Base-by-base conservation (phyloP, 306 rosid genomes). In the Lathyrus tuberosus region DNA sequence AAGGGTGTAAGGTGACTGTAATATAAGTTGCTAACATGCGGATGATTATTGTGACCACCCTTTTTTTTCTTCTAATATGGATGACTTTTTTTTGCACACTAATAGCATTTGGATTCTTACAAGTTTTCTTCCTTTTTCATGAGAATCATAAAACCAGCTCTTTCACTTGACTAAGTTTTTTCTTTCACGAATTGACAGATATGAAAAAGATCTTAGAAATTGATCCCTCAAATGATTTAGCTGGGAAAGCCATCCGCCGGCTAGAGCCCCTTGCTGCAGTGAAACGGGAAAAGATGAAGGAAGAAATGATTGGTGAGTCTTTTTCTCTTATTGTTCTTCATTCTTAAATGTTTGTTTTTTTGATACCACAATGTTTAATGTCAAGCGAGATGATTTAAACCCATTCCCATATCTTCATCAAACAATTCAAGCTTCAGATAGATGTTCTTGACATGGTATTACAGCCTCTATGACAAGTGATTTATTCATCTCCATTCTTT, bases 261-360 rank as follows among this genome's bases (percentile, higher is more conserved):
- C 70, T 94, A 43, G 95, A 87, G 78, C 96, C 99, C 12, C 79
- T 91, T 35, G 97, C 96, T 33, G 99, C 90, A 73, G 88, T 75
- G 71, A 94, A 94, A 80, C 83, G 89, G 76, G 99, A 94, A 80
- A 88, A 86, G 84, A 88, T 94, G 97, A 94, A 94, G 83, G 99
- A 91, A 79, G 96, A 94, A 77, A 94, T 91, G 99, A 85, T 94
- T 54, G 87, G 99, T 42, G 24, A 20, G 51, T 63, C 13, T 42
- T 58, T 43, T 57, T 43, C 13, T n/a, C 62, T 20, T 53, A 4
- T 5, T 14, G 15, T 17, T 49, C n/a, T n/a, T 30, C 67, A 28
- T 33, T 4, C 46, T 35, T 60, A 60, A n/a, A 31, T 59, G 62
- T 28, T 7, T 7, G 11, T 48, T 48, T 48, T 48, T 3, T 48